These are phyloP conservation scores for Chara braunii DNA, from an alignment of 139 green algal species.

Conservation along the genomic window DNA sequence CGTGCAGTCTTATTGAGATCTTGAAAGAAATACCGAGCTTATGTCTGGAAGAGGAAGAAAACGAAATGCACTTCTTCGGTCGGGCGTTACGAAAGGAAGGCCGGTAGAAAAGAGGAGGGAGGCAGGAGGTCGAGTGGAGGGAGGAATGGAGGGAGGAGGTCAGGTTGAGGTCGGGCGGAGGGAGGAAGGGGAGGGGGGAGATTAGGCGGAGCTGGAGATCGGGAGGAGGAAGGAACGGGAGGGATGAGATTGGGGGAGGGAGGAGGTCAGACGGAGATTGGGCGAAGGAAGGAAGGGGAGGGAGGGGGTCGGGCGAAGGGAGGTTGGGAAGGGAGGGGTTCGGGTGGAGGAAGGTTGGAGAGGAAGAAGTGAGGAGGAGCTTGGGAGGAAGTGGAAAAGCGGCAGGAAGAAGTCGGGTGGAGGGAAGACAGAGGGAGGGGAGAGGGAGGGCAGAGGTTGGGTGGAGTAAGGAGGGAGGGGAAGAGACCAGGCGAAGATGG, in stretches of 20 bases:
- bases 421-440: no score
- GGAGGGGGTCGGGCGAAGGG: not conserved
- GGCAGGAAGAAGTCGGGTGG: no score
- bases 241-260: not conserved
- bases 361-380: not conserved
- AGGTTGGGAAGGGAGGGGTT: not conserved
- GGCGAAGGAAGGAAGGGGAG: not conserved
- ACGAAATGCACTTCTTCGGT: no score
- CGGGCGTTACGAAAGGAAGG: no score
- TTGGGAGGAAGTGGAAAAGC: not conserved
- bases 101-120: not conserved
- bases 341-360: not conserved
- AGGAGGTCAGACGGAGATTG: not conserved
- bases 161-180: not conserved
- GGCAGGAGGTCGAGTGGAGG: not conserved
- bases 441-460: no score
- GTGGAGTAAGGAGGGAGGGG: no score
- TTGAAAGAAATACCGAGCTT: no score
- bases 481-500: no score
- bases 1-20: no score
- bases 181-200: not conserved
- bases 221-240: not conserved
- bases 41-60: no score
- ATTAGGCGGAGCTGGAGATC: not conserved
- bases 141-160: not conserved